Percentiles rank a stretch among this genome's conserved stretches.
phyloP scores from a whole-genome alignment of 495 filamentous ascomycete species.

The Aspergillus homomorphus region DNA sequence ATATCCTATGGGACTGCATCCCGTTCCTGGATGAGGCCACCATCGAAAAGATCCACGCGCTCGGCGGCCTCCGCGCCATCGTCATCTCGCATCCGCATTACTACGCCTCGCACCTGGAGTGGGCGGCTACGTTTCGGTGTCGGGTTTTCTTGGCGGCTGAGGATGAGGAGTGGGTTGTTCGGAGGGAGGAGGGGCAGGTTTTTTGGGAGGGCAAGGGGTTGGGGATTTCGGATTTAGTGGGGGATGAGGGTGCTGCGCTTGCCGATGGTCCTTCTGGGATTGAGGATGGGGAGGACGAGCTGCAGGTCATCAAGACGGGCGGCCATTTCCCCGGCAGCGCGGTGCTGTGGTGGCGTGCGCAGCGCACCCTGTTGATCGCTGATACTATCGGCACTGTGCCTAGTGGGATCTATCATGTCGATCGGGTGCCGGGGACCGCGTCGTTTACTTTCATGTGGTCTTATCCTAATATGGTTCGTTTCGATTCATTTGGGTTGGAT shows the following conservation, averaged over 20 bases:
- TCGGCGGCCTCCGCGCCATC: slow-evolving; percentile 66
- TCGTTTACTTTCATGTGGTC: slow-evolving; percentile 75
- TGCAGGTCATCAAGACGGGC: slow-evolving; percentile 63
- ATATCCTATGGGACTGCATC: slow-evolving; percentile 75
- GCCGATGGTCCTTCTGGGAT: background rate
- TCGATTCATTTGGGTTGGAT: slow-evolving; percentile 31
- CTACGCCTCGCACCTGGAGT: slow-evolving; percentile 66
- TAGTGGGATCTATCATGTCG: slow-evolving; percentile 47
- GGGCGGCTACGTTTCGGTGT: slow-evolving; percentile 62
- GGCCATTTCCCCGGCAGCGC: slow-evolving; percentile 74
- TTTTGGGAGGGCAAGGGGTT: slow-evolving; percentile 16
- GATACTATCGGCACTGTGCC: slow-evolving; percentile 70
- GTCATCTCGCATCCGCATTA: slow-evolving; percentile 81
- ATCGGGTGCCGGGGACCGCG: slow-evolving; percentile 57
- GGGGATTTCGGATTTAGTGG: background rate
- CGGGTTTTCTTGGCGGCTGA: slow-evolving; percentile 59
- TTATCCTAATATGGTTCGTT: slow-evolving; percentile 67
- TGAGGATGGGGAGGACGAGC: slow-evolving; percentile 29
- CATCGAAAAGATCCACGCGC: slow-evolving; percentile 37
- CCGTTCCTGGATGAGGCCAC: slow-evolving; percentile 61
- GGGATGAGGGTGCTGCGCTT: slow-evolving; percentile 4
- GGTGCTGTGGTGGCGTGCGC: slow-evolving; percentile 53
- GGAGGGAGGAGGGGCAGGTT: slow-evolving; percentile 27
- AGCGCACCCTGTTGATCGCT: slow-evolving; percentile 59
- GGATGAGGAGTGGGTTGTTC: slow-evolving; percentile 59